These are phyloP conservation scores for Ogataea neopini DNA, from an alignment of 805 yeast genomes.

Conservation along the genomic window DNA sequence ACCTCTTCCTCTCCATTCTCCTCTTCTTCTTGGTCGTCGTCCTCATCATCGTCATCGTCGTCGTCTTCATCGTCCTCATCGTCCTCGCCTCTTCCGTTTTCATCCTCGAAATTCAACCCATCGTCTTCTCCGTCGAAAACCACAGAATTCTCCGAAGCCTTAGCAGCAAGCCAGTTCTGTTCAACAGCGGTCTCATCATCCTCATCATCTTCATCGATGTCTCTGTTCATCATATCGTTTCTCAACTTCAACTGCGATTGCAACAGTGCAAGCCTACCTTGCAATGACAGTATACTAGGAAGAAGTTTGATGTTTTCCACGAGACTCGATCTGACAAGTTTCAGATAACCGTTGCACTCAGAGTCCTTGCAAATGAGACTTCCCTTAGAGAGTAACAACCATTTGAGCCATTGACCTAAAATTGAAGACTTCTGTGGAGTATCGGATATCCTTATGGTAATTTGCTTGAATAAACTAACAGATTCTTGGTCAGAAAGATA, in stretches of 20 bases:
- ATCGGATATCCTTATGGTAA: conserved; percentile 51
- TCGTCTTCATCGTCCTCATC: not conserved
- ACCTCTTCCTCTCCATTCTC: conserved; percentile 7
- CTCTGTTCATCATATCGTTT: conserved; percentile 43
- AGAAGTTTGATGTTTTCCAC: conserved; percentile 55
- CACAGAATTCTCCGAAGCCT: conserved; percentile 19
- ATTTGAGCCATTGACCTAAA: conserved; percentile 69
- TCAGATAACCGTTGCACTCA: conserved; percentile 55
- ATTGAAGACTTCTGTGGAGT: conserved; percentile 50
- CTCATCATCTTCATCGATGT: conserved; percentile 19
- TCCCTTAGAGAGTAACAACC: conserved; percentile 72
- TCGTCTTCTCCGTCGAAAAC: conserved; percentile 35
- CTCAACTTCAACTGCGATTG: conserved; percentile 76
- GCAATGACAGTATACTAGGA: conserved; percentile 72
- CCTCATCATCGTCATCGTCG: conserved; percentile 1
- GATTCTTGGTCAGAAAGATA: conserved; percentile 49
- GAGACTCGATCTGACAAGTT: conserved; percentile 58
- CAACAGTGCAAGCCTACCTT: conserved; percentile 81
- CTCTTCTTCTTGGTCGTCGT: not conserved
- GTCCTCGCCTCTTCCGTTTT: conserved; percentile 8
- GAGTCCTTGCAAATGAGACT: conserved; percentile 56
- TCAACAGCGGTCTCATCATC: conserved; percentile 15
- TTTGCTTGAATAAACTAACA: conserved; percentile 44
- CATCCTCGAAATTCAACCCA: conserved; percentile 11
- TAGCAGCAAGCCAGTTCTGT: conserved; percentile 23